A percentile compares a stretch with the other conserved stretches of the same genome.
Conservation (phyloP, 768 basidiomycete genomes). For the Pulveroboletus sp. region DNA sequence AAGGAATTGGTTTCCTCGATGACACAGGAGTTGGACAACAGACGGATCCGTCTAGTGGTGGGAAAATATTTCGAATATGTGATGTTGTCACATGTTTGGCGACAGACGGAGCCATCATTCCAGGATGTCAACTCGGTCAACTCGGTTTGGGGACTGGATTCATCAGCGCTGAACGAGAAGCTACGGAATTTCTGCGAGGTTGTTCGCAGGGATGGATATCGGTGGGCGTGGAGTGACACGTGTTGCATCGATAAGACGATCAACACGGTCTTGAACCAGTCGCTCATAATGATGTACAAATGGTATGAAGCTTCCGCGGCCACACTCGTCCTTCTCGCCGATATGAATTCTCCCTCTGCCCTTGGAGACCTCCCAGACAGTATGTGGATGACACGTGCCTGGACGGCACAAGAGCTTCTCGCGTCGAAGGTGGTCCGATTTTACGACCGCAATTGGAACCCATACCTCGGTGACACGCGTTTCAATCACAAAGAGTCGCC, state of each 20-base stretch:
- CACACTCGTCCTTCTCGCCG: background rate
- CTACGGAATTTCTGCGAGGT: background rate
- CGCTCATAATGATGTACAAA: background rate
- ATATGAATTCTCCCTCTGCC: background rate
- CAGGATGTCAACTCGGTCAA: background rate
- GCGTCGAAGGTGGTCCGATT: background rate
- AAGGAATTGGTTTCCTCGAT: background rate
- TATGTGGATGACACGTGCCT: background rate
- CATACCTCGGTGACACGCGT: background rate
- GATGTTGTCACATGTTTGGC: background rate
- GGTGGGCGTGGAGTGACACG: too few species aligned
- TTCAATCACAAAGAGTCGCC: background rate
- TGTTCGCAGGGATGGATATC: conserved; percentile 1
- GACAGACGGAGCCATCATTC: background rate
- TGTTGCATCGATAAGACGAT: background rate
- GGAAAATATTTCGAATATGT: conserved; percentile 1
- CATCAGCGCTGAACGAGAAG: background rate
- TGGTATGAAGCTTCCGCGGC: background rate
- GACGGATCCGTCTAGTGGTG: background rate
- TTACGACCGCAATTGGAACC: background rate
- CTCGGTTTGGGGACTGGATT: background rate
- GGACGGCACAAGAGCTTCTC: background rate
- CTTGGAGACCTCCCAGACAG: background rate
- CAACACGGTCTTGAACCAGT: background rate
- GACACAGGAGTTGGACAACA: background rate